These are phyloP conservation scores for Xylaria longipes DNA, from an alignment of 495 filamentous ascomycete genomes.

Conservation along the genomic window DNA sequence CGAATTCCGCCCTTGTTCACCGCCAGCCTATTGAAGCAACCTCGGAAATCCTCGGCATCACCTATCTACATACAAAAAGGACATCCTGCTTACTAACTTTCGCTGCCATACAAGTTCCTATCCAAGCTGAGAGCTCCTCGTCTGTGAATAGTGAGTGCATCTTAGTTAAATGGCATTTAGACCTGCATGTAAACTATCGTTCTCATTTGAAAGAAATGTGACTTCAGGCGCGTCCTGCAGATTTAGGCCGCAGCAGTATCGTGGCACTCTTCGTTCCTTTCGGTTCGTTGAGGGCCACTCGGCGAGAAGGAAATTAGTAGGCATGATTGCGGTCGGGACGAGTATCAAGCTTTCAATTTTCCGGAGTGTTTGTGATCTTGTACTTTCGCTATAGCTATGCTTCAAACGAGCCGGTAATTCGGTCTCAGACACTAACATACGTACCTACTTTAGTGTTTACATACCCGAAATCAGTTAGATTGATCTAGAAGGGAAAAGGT, in stretches of 20 bases:
- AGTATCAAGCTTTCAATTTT: background rate
- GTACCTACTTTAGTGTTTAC: background rate
- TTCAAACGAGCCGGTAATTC: background rate
- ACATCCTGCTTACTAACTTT: background rate
- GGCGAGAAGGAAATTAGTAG: background rate
- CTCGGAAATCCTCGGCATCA: slow-evolving; percentile 8
- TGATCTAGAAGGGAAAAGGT: background rate
- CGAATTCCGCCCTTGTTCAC: slow-evolving; percentile 10
- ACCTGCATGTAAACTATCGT: background rate
- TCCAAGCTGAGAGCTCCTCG: background rate
- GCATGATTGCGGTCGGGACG: background rate
- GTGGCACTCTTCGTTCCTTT: background rate
- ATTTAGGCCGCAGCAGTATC: background rate
- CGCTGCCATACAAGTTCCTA: background rate
- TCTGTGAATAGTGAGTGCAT: background rate
- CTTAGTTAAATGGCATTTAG: background rate
- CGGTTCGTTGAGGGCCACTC: background rate
- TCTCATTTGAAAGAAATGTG: no score
- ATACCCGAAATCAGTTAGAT: background rate
- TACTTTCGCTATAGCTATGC: no score
- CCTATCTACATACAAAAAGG: background rate
- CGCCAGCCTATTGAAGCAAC: background rate
- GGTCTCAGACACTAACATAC: background rate
- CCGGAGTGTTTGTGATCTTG: no score
- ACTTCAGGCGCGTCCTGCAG: background rate